A percentile compares a stretch with the other conserved stretches of the same genome.
Evolutionary conservation across 2,329 filamentous ascomycete genomes (phyloP).

Genomic region (Paecilomyces fulvus): DNA sequence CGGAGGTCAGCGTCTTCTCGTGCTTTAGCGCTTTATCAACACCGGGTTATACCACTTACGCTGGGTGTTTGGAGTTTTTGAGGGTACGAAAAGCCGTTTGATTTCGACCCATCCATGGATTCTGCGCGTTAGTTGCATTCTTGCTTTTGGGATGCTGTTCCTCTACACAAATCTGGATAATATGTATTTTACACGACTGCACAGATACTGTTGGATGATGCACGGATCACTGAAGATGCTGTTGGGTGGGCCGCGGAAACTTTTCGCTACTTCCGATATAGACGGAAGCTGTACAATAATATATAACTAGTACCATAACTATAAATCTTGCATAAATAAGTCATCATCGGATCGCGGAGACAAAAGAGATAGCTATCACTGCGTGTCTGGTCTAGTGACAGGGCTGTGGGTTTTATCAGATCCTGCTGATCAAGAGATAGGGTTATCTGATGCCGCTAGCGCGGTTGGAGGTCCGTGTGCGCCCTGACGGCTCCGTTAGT

Average conservation of each 20-base stretch:
- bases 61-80: not conserved
- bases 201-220: not conserved
- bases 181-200: not conserved
- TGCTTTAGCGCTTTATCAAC: not conserved
- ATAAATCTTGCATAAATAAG: not conserved
- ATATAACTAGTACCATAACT: not conserved
- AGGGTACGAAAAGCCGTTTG: not conserved
- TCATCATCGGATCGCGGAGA: not conserved
- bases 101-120: not conserved
- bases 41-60: not conserved
- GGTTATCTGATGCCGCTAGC: constrained; percentile 6
- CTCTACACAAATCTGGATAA: not conserved
- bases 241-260: not conserved
- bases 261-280: not conserved
- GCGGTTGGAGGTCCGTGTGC: not conserved
- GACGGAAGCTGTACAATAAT: not conserved
- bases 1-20: not conserved
- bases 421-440: not conserved
- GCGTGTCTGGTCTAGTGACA: not conserved
- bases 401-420: not conserved
- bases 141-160: not conserved
- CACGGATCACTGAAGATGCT: not conserved
- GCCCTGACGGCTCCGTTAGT: not conserved
- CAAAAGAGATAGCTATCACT: not conserved
- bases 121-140: not conserved